Base-by-base conservation (phyloP, 257 asterid species). In the Ehretia macrophylla region DNA sequence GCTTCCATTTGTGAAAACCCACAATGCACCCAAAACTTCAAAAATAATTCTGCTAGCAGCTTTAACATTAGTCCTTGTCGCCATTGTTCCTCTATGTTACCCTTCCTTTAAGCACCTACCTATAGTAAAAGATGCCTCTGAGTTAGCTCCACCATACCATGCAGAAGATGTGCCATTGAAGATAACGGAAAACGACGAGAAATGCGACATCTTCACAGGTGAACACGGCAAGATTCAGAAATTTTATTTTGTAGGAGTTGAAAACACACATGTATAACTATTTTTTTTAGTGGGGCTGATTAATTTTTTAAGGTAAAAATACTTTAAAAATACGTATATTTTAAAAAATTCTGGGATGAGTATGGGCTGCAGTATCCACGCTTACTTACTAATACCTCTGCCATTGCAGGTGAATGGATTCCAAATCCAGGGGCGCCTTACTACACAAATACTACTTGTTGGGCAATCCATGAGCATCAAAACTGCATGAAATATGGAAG, bases 161-260 rank as follows among this genome's bases (percentile, higher is more conserved):
- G 49, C 27, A 58, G 64, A 18, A 56, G 64, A 35, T 52, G 32
- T 54, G 22, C 27, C 60, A 8, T 8, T 21, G 14, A 52, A 52
- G 38, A 32, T 52, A 14, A 11, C 17, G 17, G 38, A 21, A 52
- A 35, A 48, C 1, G 58, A 20, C 35, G 53, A 57, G 8, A 54
- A 68, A 53, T 72, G 78, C 20, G 78, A 72, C 5, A 54, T 72
- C 13, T 72, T 72, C 13, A 22, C 59, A 0, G 77, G 77, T n/a
- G n/a, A n/a, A n/a, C n/a, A n/a, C n/a, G n/a, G n/a, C n/a, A n/a
- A n/a, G n/a, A n/a, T n/a, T n/a, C n/a, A n/a, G n/a, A n/a, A n/a
- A n/a, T n/a, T n/a, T n/a, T n/a, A n/a, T n/a, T n/a, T n/a, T n/a
- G n/a, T n/a, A n/a, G n/a, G n/a, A n/a, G n/a, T n/a, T n/a, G n/a